A percentile compares a stretch with the other conserved stretches of the same genome.
Evolutionary conservation across 306 rosid genomes (phyloP).

Genomic region (Prunus campanulata): DNA sequence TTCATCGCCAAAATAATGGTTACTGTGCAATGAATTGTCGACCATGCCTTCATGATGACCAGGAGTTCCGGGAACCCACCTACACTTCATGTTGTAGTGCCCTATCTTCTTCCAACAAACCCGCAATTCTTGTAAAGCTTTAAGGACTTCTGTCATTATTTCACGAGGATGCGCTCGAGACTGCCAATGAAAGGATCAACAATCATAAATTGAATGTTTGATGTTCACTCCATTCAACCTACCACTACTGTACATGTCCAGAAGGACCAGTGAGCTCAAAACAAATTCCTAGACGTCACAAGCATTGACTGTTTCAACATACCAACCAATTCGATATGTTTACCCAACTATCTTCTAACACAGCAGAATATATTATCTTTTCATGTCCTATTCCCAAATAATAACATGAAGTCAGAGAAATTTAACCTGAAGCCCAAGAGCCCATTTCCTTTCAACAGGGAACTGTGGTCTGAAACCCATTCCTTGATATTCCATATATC

Average conservation of each 20-base stretch:
- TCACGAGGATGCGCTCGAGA: slow-evolving; percentile 91
- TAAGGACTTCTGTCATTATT: slow-evolving; percentile 93
- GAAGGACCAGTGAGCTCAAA: background rate
- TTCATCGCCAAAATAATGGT: slow-evolving; percentile 61
- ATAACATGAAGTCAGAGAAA: slow-evolving; percentile 5
- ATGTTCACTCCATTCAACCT: background rate
- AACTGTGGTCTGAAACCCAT: slow-evolving; percentile 55
- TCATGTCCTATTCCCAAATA: background rate
- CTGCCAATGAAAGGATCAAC: slow-evolving; percentile 43
- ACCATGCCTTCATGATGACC: slow-evolving; percentile 67
- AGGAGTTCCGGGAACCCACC: slow-evolving; percentile 56
- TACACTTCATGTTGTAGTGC: slow-evolving; percentile 94
- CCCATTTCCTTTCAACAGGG: slow-evolving; percentile 91
- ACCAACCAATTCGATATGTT: slow-evolving; percentile 15
- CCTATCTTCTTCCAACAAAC: slow-evolving; percentile 98
- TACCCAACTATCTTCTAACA: background rate
- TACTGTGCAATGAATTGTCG: slow-evolving; percentile 46
- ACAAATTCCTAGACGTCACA: background rate
- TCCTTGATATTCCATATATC: slow-evolving; percentile 69
- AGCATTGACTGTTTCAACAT: background rate
- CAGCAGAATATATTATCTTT: background rate
- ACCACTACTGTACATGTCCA: background rate
- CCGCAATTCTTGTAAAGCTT: slow-evolving; percentile 79
- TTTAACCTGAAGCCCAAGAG: slow-evolving; percentile 95
- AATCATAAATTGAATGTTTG: slow-evolving; percentile 7